phyloP scores from a whole-genome alignment of 306 rosid species.

The Castanea sativa region DNA sequence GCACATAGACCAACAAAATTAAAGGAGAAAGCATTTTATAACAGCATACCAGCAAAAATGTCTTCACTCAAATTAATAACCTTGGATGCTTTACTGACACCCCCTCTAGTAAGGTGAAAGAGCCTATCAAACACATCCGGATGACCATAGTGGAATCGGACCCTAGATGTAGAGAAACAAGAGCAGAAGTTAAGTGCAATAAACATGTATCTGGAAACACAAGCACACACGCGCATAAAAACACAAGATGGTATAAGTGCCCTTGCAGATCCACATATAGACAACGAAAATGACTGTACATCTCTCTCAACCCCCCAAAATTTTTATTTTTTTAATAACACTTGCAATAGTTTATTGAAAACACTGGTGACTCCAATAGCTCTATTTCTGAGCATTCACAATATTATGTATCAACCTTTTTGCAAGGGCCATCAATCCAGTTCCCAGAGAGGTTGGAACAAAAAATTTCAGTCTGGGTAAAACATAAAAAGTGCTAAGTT shows the following conservation, averaged over 20 bases:
- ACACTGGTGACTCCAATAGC: neutral
- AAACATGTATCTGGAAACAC: neutral
- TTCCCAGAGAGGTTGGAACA: neutral
- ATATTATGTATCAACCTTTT: neutral
- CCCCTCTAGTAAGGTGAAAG: conserved; percentile 96
- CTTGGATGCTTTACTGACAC: conserved; percentile 95
- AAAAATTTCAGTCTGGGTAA: neutral
- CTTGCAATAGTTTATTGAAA: neutral
- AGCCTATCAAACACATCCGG: conserved; percentile 97
- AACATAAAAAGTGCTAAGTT: neutral
- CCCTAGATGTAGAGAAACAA: conserved; percentile 49
- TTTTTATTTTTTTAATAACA: neutral
- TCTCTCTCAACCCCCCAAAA: neutral
- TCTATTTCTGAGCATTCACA: neutral
- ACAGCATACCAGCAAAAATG: conserved; percentile 85
- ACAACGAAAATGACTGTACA: neutral
- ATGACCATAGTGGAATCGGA: conserved; percentile 99
- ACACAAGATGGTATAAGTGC: neutral
- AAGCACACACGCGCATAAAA: too few species aligned
- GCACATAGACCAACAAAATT: neutral
- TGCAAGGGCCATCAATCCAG: neutral
- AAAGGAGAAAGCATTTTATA: neutral
- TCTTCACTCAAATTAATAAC: conserved; percentile 98
- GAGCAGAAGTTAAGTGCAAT: neutral
- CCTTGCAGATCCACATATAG: neutral